Conservation (phyloP, 108 stramenopile genomes). For the Nannochloropsis gaditana region DNA sequence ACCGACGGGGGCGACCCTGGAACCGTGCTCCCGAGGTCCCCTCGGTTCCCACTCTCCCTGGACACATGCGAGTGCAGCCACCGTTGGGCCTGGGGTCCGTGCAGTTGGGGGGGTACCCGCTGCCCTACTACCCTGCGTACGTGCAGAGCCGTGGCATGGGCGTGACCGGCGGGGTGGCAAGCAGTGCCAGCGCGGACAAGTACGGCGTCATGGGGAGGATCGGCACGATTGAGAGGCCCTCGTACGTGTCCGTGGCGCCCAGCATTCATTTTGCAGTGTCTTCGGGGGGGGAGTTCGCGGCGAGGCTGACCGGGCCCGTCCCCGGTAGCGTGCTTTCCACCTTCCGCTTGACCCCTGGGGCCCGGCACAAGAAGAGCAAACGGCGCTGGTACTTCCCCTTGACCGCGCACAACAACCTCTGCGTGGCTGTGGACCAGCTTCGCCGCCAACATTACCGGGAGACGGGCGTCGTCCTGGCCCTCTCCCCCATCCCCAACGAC, state of each 20-base stretch:
- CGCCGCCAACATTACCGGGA: not conserved
- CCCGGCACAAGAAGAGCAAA: slow-evolving; percentile 9
- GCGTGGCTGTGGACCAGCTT: not conserved
- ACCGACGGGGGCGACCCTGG: not conserved
- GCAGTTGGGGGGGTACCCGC: not conserved
- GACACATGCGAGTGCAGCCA: not conserved
- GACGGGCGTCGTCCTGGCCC: not conserved
- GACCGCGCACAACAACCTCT: not conserved
- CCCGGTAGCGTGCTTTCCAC: not conserved
- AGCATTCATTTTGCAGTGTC: not conserved
- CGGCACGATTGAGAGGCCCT: slow-evolving; percentile 3
- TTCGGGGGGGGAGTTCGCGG: not conserved
- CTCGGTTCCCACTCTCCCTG: too few relatives aligned
- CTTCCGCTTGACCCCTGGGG: not conserved
- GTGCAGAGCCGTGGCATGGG: not conserved
- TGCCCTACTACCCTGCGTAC: not conserved
- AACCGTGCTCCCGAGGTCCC: too few relatives aligned
- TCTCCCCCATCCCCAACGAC: slow-evolving; percentile 5
- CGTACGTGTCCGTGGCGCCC: not conserved
- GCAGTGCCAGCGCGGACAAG: too few relatives aligned
- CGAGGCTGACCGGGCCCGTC: not conserved
- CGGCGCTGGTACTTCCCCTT: not conserved
- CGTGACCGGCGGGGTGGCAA: not conserved
- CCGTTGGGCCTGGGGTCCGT: not conserved
- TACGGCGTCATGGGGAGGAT: not conserved